Evolutionary conservation across 2,329 filamentous ascomycete species (phyloP).

Genomic region (Aspergillus tubingensis): DNA sequence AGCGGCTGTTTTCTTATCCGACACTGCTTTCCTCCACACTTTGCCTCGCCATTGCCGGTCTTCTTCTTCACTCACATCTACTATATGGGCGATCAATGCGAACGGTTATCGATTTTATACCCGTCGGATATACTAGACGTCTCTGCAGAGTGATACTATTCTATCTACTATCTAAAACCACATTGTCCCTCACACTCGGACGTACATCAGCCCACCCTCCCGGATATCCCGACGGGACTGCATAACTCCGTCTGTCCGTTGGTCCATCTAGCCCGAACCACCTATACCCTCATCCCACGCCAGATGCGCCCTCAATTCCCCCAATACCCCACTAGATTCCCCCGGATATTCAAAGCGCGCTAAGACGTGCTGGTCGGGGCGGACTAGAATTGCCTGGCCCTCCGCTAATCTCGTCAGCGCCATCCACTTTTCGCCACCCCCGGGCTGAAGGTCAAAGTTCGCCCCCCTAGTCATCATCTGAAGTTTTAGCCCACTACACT

Average conservation of each 20-base stretch:
- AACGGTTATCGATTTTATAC: not conserved
- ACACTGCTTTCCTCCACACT: not conserved
- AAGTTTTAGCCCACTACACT: conserved; percentile 4
- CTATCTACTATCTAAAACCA: not conserved
- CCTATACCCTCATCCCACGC: not conserved
- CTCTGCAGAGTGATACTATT: not conserved
- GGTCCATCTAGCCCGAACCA: not conserved
- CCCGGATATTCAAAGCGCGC: conserved; percentile 8
- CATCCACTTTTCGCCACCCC: conserved; percentile 24
- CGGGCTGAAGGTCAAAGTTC: conserved; percentile 28
- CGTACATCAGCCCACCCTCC: not conserved
- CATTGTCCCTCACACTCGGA: not conserved
- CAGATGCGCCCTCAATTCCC: conserved; percentile 4
- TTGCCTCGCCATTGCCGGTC: not conserved
- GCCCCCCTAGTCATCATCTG: conserved; percentile 8
- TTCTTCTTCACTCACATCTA: not conserved
- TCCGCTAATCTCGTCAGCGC: conserved; percentile 23
- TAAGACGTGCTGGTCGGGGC: conserved; percentile 46
- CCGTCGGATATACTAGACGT: not conserved
- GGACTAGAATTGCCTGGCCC: conserved; percentile 34
- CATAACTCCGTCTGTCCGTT: not conserved
- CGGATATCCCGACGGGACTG: not conserved
- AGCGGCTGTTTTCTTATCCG: not conserved
- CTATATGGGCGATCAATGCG: not conserved
- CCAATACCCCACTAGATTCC: not conserved